Conservation (phyloP, 1,139 yeast genomes). For the Arxiozyma bovina region DNA sequence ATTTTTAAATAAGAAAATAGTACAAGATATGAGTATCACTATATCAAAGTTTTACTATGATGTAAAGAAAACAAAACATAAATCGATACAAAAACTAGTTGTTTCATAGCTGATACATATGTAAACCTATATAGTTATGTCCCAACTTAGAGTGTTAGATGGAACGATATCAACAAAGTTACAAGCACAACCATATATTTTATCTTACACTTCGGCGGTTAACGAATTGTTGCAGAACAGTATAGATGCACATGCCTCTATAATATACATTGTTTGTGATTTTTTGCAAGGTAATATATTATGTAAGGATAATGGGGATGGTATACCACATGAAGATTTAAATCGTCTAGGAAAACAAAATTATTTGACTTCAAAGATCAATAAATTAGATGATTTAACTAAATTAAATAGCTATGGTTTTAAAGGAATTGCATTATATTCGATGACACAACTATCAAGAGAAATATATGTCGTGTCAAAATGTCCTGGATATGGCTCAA, state of each 20-base stretch:
- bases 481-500: slow-evolving; percentile 18
- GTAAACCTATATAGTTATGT: background rate
- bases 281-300: slow-evolving; percentile 33
- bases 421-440: slow-evolving; percentile 33
- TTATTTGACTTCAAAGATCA: slow-evolving; percentile 42
- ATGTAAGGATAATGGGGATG: slow-evolving; percentile 47
- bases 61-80: no score
- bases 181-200: slow-evolving; percentile 26
- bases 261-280: slow-evolving; percentile 37
- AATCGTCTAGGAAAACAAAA: slow-evolving; percentile 33
- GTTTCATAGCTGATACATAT: background rate
- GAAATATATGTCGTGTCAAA: slow-evolving; percentile 32
- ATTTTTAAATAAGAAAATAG: background rate
- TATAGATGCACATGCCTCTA: slow-evolving; percentile 46
- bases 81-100: background rate
- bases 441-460: background rate
- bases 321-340: slow-evolving; percentile 47
- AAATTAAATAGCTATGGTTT: slow-evolving; percentile 31
- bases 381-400: slow-evolving; percentile 25
- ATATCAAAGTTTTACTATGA: background rate
- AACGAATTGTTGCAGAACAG: slow-evolving; percentile 42
- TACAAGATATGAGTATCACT: no score
- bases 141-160: slow-evolving; percentile 10
- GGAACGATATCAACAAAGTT: slow-evolving; percentile 14
- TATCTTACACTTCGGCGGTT: slow-evolving; percentile 31